These are phyloP conservation scores for Boletus insuetus DNA, from an alignment of 768 basidiomycete species.

Conservation along the genomic window DNA sequence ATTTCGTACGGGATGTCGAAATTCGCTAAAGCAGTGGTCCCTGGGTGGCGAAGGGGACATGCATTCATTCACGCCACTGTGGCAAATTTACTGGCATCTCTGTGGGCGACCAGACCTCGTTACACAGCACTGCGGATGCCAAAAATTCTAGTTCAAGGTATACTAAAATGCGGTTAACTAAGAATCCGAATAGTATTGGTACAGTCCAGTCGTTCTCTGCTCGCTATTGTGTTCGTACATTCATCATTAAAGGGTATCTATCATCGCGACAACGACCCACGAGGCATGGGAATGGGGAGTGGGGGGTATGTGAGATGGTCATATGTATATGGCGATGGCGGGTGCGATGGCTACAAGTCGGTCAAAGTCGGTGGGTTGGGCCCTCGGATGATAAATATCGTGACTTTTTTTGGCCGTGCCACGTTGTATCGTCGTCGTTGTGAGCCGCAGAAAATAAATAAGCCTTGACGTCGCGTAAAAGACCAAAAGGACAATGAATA, in stretches of 20 bases:
- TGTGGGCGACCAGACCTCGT: too few relatives aligned
- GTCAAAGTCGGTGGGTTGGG: conserved; percentile 7
- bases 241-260: conserved; percentile 29
- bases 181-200: conserved; percentile 32
- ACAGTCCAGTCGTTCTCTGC: conserved; percentile 32
- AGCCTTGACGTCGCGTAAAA: conserved; percentile 21
- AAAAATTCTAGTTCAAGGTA: conserved; percentile 38
- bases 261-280: conserved; percentile 31
- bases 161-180: conserved; percentile 31
- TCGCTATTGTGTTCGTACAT: conserved; percentile 28
- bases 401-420: conserved; percentile 19
- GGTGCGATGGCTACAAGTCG: conserved; percentile 31
- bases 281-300: conserved; percentile 5
- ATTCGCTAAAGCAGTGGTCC: conserved; percentile 18
- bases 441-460: conserved; percentile 33
- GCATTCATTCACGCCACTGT: conserved; percentile 14
- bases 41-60: conserved; percentile 22
- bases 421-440: conserved; percentile 26
- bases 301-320: conserved; percentile 16
- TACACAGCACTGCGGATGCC: conserved; percentile 5
- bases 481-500: conserved; percentile 12
- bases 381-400: conserved; percentile 25
- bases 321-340: conserved; percentile 24
- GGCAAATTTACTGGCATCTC: not conserved
- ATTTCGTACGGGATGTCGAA: conserved; percentile 8